Base-by-base conservation (phyloP, 2,329 filamentous ascomycete genomes). In the Kalmusia sp. region DNA sequence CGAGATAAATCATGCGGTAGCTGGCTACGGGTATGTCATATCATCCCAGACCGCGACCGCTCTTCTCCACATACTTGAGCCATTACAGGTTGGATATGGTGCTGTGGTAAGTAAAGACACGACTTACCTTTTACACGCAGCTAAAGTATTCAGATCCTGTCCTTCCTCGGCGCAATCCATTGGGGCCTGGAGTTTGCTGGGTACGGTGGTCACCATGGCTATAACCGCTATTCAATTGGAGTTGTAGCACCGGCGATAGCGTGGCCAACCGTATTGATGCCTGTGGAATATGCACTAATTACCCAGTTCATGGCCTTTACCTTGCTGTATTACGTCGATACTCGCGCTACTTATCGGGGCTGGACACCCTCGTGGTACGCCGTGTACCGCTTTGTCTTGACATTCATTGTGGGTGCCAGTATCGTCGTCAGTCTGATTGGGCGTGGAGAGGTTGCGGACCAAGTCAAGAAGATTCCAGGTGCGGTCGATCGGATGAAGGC, bases 151-250 rank as follows among this genome's bases (percentile, higher is more conserved):
- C 58, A 89, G 87, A 95, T 96, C 66, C 90, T 96, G 65, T 96
- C 92, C 24, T 97, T 96, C 81, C 84, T 97, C 1, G 93, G 93
- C 38, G 93, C 93, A 28, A 87, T 96, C 67, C 93, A 97, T 76
- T 97, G 93, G 90, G 93, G 93, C 51, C 82, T 96, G 15, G 92
- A 96, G 76, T 96, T 88, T 73, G 90, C 90, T 45, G 79, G 88
- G 77, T 87, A 82, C 73, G 78, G 87, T 75, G 76, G 84, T 68
- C 65, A 83, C 57, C 87, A 90, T 52, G 89, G 91, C 48, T 91
- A 89, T 64, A 86, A 86, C 64, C 89, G 93, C 58, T 97, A 96
- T 72, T 86, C 86, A n/a, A 86, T 92, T 61, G 93, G 93, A 64
- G 86, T 96, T 12, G 71, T 90, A 39, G 88, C 92, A 5, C 88